Evolutionary conservation across 2,329 filamentous ascomycete species (phyloP).

Genomic region (Colletotrichum incanum): DNA sequence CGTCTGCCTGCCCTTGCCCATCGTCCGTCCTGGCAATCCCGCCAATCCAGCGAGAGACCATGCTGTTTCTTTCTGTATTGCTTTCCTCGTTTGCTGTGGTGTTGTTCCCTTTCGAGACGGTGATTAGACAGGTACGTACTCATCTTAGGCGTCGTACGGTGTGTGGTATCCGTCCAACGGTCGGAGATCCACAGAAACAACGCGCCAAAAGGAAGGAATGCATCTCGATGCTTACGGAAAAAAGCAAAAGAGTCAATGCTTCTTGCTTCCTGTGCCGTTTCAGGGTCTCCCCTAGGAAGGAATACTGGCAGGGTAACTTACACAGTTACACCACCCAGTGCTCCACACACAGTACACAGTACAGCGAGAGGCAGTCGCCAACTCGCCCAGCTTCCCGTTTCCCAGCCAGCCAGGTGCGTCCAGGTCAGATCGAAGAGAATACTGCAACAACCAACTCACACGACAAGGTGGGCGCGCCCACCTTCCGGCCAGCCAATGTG

Average conservation of each 20-base stretch:
- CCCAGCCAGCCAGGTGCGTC: slow-evolving; percentile 8
- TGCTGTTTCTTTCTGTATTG: neutral
- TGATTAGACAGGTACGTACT: neutral
- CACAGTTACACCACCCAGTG: neutral
- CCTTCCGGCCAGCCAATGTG: neutral
- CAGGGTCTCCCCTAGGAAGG: slow-evolving; percentile 7
- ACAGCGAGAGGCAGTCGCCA: neutral
- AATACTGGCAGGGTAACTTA: neutral
- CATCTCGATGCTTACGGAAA: neutral
- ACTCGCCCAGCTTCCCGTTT: slow-evolving; percentile 7
- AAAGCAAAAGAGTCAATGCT: neutral
- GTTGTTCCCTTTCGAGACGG: no score
- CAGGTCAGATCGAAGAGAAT: neutral
- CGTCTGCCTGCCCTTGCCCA: neutral
- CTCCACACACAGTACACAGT: no score
- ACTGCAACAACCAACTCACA: neutral
- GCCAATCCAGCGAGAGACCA: neutral
- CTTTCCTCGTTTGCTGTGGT: neutral
- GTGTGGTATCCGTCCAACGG: no score
- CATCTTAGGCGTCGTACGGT: no score
- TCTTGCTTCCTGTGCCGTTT: slow-evolving; percentile 3
- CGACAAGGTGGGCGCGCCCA: neutral
- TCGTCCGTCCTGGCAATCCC: neutral
- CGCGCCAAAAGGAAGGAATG: neutral
- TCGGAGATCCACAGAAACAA: no score